Base-by-base conservation (phyloP, 768 basidiomycete species). In the Xerocomellus intermedius region DNA sequence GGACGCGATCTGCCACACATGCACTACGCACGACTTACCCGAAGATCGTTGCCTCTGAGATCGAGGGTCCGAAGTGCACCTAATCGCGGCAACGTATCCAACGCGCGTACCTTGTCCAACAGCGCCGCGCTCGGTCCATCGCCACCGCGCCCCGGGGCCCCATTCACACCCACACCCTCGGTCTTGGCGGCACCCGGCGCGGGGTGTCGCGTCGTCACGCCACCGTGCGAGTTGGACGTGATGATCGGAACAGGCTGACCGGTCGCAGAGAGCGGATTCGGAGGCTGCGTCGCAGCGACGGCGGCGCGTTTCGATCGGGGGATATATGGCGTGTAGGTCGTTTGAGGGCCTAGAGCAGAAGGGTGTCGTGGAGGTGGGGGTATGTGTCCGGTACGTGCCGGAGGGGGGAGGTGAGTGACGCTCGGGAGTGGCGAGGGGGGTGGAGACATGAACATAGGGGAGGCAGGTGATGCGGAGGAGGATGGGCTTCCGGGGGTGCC, bases 31-130 rank as follows among this genome's bases (percentile, higher is more conserved):
- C 28, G 14, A 78, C 91, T 69, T 63, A 94, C 94, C 64, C 88
- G 77, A 22, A 98, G 78, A 72, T 99, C 97, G 69, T 98, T 99
- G 4, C 90, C 89, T 67, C 85, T 85, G 56, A 99, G 72, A 77
- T 98, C 97, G 55, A 99, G 74, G 37, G 94, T 98, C 69, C 89
- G 79, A 51, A 99, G 71, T 7, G 85, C 85, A 1, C 96, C 97
- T 8, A 98, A 69, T 50, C 94, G 76, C 30, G 95, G 93, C 59
- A 98, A 73, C 22, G 84, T 82, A 65, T 95, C 94, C 66, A 98
- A 71, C n/a, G 92, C 91, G 42, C 93, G 77, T 2, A 97, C 92
- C 75, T 93, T 93, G 64, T 90, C 89, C 62, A 94, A 73, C 58
- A 98, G 67, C 17, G 92, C 91, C 10, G 85, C 83, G 59, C 88